phyloP scores from a whole-genome alignment of 768 basidiomycete species.

The Suillus subaureus region DNA sequence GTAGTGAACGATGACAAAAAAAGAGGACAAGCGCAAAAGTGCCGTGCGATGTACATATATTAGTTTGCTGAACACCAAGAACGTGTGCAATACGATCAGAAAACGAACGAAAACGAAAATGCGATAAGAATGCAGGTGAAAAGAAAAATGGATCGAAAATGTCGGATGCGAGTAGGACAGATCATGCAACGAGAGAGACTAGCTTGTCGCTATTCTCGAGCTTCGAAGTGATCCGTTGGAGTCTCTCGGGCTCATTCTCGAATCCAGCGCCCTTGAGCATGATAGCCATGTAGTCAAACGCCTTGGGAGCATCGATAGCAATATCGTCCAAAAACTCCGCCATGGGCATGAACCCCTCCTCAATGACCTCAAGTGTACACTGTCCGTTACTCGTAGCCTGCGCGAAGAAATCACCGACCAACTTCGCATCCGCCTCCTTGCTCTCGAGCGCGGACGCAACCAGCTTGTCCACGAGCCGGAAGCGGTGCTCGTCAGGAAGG shows the following conservation, averaged over 20 bases:
- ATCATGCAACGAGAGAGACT: slow-evolving; percentile 46
- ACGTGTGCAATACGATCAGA: slow-evolving; percentile 19
- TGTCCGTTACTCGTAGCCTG: too few species aligned
- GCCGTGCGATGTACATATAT: slow-evolving; percentile 32
- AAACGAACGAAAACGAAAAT: background rate
- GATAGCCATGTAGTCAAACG: too few species aligned
- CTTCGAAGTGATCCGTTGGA: slow-evolving; percentile 60
- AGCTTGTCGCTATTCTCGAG: slow-evolving; percentile 62
- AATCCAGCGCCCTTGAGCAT: slow-evolving; percentile 63
- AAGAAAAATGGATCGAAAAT: slow-evolving; percentile 12
- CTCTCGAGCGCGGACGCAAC: too few species aligned
- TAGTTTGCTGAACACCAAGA: slow-evolving; percentile 32
- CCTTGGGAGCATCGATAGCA: too few species aligned
- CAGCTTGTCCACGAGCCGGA: too few species aligned
- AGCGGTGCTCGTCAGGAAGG: too few species aligned
- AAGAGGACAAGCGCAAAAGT: slow-evolving; percentile 7
- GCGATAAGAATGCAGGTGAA: slow-evolving; percentile 10
- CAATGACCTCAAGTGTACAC: too few species aligned
- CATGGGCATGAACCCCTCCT: too few species aligned
- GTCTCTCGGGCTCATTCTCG: slow-evolving; percentile 56
- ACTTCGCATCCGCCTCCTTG: too few species aligned
- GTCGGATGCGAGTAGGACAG: background rate
- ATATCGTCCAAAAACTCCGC: too few species aligned
- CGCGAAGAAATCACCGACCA: too few species aligned
- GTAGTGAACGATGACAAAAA: slow-evolving; percentile 22